Evolutionary conservation across 106 monocot genomes (phyloP), one percentile per base, ranked within the genome.

Genomic region (Platanthera zijinensis): DNA sequence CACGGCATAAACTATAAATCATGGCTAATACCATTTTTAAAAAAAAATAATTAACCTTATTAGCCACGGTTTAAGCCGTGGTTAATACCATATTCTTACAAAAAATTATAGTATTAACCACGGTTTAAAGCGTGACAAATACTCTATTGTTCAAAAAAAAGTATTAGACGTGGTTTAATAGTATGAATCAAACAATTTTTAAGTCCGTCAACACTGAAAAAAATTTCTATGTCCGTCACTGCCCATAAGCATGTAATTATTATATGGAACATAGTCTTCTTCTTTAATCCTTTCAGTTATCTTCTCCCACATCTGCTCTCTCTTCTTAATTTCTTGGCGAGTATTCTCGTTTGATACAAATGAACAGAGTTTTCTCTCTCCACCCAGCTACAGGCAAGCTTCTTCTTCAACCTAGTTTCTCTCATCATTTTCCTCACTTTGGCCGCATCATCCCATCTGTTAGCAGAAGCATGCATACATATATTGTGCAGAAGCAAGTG

Each of bases 201-300:
- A 25, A 25, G 25, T 25, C 25, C 68, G 56, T 25, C 25, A 25
- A 25, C 0, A 25, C 25, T 25, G 25, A 25, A 25, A 25, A 25
- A 25, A 25, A 0, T 25, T 25, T n/a, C n/a, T n/a, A n/a, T n/a
- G n/a, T n/a, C n/a, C n/a, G n/a, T n/a, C n/a, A n/a, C n/a, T n/a
- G n/a, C 52, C 13, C 50, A 80, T 45, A 74, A 75, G 80, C 67
- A 69, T 68, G 48, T 69, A 25, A 13, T 74, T 75, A 7, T 53
- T 80, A 69, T 80, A 74, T n/a, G 80, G 80, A 69, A 80, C 80
- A 69, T 80, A 80, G 13, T 75, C 80, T 15, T 48, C 80, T 69
- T 80, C 75, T 68, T 75, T 80, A 54, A 80, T 80, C 69, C 63
- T 74, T 9, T 11, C 52, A 54, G 25, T 30, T 11, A 80, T 80